Percentiles rank a stretch among this genome's conserved stretches.
Conservation (phyloP, 768 basidiomycete genomes). For the Mycena alexandri region DNA sequence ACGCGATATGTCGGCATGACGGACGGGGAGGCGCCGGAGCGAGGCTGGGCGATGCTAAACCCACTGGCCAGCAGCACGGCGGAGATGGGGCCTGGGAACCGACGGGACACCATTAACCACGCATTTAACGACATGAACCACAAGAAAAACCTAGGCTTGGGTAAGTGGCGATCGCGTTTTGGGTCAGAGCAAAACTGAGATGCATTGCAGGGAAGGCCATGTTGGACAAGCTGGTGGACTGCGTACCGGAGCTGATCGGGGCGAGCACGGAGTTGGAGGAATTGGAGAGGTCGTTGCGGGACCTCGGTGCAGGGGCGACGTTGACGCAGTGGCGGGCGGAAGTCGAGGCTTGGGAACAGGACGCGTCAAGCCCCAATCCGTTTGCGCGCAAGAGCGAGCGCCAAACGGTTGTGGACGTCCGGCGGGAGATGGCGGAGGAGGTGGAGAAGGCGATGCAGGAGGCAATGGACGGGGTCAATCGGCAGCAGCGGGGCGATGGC, state of each 20-base stretch:
- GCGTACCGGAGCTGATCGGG: no score
- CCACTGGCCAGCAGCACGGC: conserved; percentile 39
- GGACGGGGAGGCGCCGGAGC: conserved; percentile 50
- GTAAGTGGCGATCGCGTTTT: neutral
- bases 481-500: no score
- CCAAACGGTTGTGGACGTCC: no score
- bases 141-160: conserved; percentile 20
- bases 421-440: conserved; percentile 23
- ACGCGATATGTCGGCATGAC: conserved; percentile 39
- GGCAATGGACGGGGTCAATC: no score
- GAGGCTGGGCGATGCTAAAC: conserved; percentile 46
- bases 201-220: neutral
- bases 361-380: no score
- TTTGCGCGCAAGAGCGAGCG: no score
- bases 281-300: no score
- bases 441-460: conserved; percentile 30
- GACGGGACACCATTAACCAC: conserved; percentile 47
- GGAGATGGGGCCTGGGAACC: conserved; percentile 48
- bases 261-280: no score
- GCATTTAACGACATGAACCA: conserved; percentile 35
- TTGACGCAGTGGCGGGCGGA: no score
- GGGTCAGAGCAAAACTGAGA: neutral
- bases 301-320: no score
- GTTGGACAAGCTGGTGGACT: neutral
- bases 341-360: no score